phyloP scores from a whole-genome alignment of 2,329 filamentous ascomycete species.

The Tolypocladium inflatum region DNA sequence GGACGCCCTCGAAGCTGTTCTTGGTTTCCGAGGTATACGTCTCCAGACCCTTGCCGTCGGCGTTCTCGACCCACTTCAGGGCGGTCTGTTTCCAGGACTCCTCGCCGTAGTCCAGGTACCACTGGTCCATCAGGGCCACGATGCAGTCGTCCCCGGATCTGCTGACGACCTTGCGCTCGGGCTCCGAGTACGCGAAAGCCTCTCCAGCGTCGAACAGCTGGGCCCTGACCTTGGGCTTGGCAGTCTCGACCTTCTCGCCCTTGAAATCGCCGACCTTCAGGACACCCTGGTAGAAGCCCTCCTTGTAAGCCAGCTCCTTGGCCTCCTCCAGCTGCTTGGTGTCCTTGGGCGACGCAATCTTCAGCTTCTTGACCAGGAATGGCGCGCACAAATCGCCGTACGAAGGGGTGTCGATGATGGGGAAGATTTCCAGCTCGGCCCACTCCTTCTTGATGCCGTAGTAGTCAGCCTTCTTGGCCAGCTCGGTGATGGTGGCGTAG shows the following conservation, averaged over 20 bases:
- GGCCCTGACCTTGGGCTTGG: slow-evolving; percentile 76
- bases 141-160: slow-evolving; percentile 90
- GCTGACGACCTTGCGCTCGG: slow-evolving; percentile 80
- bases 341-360: slow-evolving; percentile 96
- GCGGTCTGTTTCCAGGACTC: slow-evolving; percentile 75
- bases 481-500: slow-evolving; percentile 77
- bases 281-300: slow-evolving; percentile 91
- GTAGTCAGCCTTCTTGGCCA: slow-evolving; percentile 91
- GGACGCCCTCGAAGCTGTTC: slow-evolving; percentile 72
- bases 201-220: slow-evolving; percentile 66
- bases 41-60: slow-evolving; percentile 60
- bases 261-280: slow-evolving; percentile 84
- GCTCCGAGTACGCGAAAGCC: slow-evolving; percentile 90
- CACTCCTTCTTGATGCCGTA: slow-evolving; percentile 96
- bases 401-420: slow-evolving; percentile 80
- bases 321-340: slow-evolving; percentile 79
- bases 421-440: slow-evolving; percentile 81
- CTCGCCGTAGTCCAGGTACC: slow-evolving; percentile 96
- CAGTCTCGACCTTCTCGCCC: slow-evolving; percentile 76
- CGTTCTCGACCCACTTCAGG: slow-evolving; percentile 61
- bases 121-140: slow-evolving; percentile 88
- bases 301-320: slow-evolving; percentile 94
- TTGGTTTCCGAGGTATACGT: slow-evolving; percentile 71
- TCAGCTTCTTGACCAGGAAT: slow-evolving; percentile 79
- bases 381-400: slow-evolving; percentile 82